Evolutionary conservation across 164 flowering plant genomes (phyloP), one percentile per base, ranked within the genome.

Genomic region (Stephania yunnanensis): DNA sequence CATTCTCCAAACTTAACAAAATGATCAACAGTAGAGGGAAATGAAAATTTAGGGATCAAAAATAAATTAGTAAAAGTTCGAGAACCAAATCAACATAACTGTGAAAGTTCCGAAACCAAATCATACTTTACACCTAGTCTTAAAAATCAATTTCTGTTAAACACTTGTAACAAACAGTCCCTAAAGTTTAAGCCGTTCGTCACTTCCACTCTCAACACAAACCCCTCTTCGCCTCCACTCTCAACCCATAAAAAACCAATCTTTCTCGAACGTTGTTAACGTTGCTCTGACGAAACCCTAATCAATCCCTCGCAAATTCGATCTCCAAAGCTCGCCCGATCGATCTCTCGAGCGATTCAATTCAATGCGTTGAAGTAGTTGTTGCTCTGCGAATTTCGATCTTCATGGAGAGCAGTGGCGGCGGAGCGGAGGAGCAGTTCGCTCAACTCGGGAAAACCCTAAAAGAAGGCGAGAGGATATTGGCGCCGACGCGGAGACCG

Each of bases 381-480:
- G 63, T 13, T 6, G 55, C 15, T 50, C 10, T 55, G 17, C 19
- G 63, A 55, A 36, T 36, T 50, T 55, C 58, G 63, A 55, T 55
- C 63, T 55, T 12, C 63, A 73, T 73, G 75, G 75, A 52, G 5
- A 44, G 20, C 19, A 46, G 69, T 63, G 69, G 69, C n/a, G 74
- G 50, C 15, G 64, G 22, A 73, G 46, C 69, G 19, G 83, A 81
- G 30, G 72, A 75, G 58, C 76, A 73, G 67, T 13, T 71, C 5
- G 71, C 82, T 20, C 63, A 12, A 12, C 36, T 71, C 42, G 76
- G 78, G 13, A 80, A 70, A 73, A 71, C 82, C 80, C 78, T 80
- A 45, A 82, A 82, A 70, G 84, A 82, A 75, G 84, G 84, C 2
- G 84, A 82, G 73, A 78, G 82, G 46, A 53, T 82, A 68, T 75